Percentiles rank a stretch among this genome's conserved stretches.
phyloP scores from a whole-genome alignment of 768 basidiomycete genomes.

The Mycena galericulata region DNA sequence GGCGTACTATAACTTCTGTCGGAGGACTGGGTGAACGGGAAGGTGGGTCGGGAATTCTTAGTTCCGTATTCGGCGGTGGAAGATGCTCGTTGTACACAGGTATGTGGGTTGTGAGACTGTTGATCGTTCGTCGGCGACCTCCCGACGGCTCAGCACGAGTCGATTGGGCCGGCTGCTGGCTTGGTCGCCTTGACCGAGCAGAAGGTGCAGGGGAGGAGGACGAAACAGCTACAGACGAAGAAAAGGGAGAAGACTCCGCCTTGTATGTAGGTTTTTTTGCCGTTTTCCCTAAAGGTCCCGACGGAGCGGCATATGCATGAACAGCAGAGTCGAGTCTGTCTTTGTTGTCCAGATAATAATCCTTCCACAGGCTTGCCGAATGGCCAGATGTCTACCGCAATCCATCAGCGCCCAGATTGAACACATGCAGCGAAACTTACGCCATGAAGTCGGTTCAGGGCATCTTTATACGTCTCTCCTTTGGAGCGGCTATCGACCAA shows the following conservation, averaged over 20 bases:
- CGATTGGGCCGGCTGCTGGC: constrained; percentile 39
- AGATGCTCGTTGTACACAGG: constrained; percentile 61
- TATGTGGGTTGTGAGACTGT: constrained; percentile 67
- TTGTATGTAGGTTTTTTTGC: constrained; percentile 38
- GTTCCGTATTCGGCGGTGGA: constrained; percentile 70
- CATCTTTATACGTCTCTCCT: constrained; percentile 69
- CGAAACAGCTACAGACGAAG: constrained; percentile 40
- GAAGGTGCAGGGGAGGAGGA: constrained; percentile 40
- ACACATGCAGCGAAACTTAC: constrained; percentile 51
- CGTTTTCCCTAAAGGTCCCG: constrained; percentile 16
- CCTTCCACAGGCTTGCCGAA: constrained; percentile 79
- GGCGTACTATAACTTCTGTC: constrained; percentile 52
- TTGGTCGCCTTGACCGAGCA: constrained; percentile 40
- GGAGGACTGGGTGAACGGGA: constrained; percentile 80
- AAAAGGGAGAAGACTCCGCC: constrained; percentile 34
- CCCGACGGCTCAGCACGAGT: constrained; percentile 38
- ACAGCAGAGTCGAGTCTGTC: constrained; percentile 64
- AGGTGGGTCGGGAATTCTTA: constrained; percentile 71
- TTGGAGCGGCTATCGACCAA: constrained; percentile 54
- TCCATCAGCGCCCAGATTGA: constrained; percentile 11
- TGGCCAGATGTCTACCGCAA: constrained; percentile 58
- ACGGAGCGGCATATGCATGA: constrained; percentile 39
- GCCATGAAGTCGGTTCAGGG: constrained; percentile 75
- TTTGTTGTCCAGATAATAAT: constrained; percentile 81
- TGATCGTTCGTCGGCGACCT: constrained; percentile 64